These are phyloP conservation scores for Tilletia horrida DNA, from an alignment of 1,284 basidiomycete species.

Conservation along the genomic window DNA sequence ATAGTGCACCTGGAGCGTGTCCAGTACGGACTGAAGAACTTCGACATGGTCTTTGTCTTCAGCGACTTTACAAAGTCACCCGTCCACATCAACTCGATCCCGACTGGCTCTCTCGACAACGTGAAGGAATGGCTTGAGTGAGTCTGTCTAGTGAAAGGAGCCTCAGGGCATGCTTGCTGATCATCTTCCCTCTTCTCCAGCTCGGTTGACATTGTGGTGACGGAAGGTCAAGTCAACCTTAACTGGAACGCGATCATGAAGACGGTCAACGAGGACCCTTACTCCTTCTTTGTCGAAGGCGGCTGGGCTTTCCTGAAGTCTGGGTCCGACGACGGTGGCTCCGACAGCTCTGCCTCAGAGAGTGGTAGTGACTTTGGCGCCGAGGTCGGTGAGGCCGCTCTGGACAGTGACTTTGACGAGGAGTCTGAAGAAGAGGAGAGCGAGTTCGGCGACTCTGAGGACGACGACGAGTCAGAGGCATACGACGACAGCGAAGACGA, in stretches of 20 bases:
- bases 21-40: slow-evolving; percentile 92
- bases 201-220: slow-evolving; percentile 84
- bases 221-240: slow-evolving; percentile 93
- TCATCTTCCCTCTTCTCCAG: slow-evolving; percentile 15
- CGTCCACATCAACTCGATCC: slow-evolving; percentile 60
- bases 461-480: slow-evolving; percentile 23
- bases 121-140: slow-evolving; percentile 75
- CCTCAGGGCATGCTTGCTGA: slow-evolving; percentile 19
- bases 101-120: slow-evolving; percentile 44
- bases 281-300: slow-evolving; percentile 91
- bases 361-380: slow-evolving; percentile 53
- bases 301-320: slow-evolving; percentile 83
- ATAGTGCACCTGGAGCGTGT: slow-evolving; percentile 95
- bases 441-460: slow-evolving; percentile 58
- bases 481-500: slow-evolving; percentile 28
- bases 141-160: background rate
- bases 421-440: slow-evolving; percentile 70
- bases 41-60: slow-evolving; percentile 94
- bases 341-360: slow-evolving; percentile 34
- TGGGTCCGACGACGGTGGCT: slow-evolving; percentile 30
- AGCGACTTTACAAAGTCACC: slow-evolving; percentile 90
- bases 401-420: slow-evolving; percentile 36
- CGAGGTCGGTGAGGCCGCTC: slow-evolving; percentile 42
- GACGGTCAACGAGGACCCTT: slow-evolving; percentile 64
- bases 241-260: slow-evolving; percentile 89